Base-by-base conservation (phyloP, 495 filamentous ascomycete genomes). In the Penicillium waksmanii region DNA sequence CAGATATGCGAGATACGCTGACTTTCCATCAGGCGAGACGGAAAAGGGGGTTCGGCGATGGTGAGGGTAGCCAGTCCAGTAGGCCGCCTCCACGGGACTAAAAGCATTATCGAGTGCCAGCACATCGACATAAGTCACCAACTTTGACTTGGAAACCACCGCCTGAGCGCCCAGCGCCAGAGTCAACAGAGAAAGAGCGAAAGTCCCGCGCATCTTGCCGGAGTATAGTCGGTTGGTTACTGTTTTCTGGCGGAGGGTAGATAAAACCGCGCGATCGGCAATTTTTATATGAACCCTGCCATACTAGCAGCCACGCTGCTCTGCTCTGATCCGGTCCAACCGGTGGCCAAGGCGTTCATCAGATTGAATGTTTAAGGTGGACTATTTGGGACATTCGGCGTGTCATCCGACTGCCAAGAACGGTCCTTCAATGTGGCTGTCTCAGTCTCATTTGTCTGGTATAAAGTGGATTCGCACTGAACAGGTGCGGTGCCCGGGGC, bases 41-140 rank as follows among this genome's bases (percentile, higher is more conserved):
- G 80, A 73, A 50, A 85, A 84, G 6, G 82, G 81, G 18, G 82
- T 82, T 13, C 81, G 74, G 17, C 80, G 77, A 59, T 83, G 81
- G 55, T 85, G 82, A 48, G 78, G 79, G 48, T 77, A 76, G 3
- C 72, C 73, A 36, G 81, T 82, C 81, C 82, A 84, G 72, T 84
- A 84, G 19, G 78, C 73, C 0, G 68, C 71, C 61, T 80, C 77
- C 31, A 84, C 73, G 11, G 82, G 81, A 56, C 81, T 75, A 61
- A 83, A 83, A 18, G 67, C 55, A 38, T 61, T 66, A 50, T 68
- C 64, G 18, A 82, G 68, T 53, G 69, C 66, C 56, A 84, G 68
- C 56, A 72, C 71, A 64, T 80, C 72, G 51, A 75, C 71, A 43
- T 75, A 66, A 42, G 73, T 80, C 55, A 73, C 63, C 19, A 82